Percentiles rank a stretch among this genome's conserved stretches.
Evolutionary conservation across 2,329 filamentous ascomycete genomes (phyloP).

Genomic region (Xylaria sp.): DNA sequence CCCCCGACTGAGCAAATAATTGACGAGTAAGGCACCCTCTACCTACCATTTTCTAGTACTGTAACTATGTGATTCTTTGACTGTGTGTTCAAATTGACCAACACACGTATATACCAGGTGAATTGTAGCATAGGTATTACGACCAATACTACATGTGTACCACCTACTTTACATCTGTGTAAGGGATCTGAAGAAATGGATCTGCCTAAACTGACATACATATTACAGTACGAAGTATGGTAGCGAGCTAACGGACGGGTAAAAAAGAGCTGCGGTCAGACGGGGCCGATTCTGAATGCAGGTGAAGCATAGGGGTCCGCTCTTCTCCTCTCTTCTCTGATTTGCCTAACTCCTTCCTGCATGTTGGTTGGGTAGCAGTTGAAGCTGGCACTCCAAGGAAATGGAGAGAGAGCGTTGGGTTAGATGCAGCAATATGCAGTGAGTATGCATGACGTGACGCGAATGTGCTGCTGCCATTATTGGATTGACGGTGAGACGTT

Average conservation of each 20-base stretch:
- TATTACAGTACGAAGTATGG: not conserved
- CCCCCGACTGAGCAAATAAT: too few relatives aligned
- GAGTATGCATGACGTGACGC: constrained; percentile 4
- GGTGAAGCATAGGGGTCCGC: not conserved
- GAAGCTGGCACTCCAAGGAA: not conserved
- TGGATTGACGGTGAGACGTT: not conserved
- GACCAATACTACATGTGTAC: too few relatives aligned
- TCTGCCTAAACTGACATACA: not conserved
- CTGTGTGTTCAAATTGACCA: too few relatives aligned
- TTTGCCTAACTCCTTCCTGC: not conserved
- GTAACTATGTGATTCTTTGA: too few relatives aligned
- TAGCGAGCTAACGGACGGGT: not conserved
- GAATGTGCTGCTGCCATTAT: not conserved
- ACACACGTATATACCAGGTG: too few relatives aligned
- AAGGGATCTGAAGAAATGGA: not conserved
- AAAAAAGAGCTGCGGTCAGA: constrained; percentile 10
- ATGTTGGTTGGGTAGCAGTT: not conserved
- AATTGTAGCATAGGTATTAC: too few relatives aligned
- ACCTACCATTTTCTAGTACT: too few relatives aligned
- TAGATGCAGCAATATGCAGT: constrained; percentile 3
- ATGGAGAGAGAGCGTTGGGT: not conserved
- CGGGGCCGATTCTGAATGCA: constrained; percentile 13
- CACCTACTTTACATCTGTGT: too few relatives aligned
- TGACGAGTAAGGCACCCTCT: too few relatives aligned
- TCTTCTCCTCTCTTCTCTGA: not conserved